A percentile compares a stretch with the other conserved stretches of the same genome.
phyloP scores from a whole-genome alignment of 495 filamentous ascomycete genomes.

The Trichoderma reesei region DNA sequence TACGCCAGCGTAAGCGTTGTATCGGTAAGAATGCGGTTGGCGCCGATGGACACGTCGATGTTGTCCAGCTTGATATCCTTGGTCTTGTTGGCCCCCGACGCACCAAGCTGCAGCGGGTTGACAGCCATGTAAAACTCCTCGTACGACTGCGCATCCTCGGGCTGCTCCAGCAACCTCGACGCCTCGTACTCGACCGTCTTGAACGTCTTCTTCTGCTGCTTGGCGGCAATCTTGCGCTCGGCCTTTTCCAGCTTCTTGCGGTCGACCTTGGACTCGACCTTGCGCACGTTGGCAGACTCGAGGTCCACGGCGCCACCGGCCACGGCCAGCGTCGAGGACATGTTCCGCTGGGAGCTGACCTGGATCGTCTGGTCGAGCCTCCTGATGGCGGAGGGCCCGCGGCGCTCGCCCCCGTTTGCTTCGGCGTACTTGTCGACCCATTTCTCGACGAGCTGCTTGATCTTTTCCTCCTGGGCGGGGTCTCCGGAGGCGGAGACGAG shows the following conservation, averaged over 20 bases:
- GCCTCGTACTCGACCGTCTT: slow-evolving; percentile 98
- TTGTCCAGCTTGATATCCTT: slow-evolving; percentile 99
- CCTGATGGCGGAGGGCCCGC: slow-evolving; percentile 64
- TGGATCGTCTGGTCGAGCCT: slow-evolving; percentile 92
- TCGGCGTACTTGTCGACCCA: slow-evolving; percentile 76
- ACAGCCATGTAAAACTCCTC: slow-evolving; percentile 99
- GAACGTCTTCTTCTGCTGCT: slow-evolving; percentile 96
- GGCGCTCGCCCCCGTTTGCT: slow-evolving; percentile 46
- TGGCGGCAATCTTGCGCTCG: slow-evolving; percentile 93
- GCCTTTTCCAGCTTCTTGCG: slow-evolving; percentile 99
- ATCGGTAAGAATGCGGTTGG: slow-evolving; percentile 79
- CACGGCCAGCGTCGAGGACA: slow-evolving; percentile 88
- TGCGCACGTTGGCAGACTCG: slow-evolving; percentile 81
- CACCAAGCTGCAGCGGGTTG: slow-evolving; percentile 85
- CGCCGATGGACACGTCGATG: slow-evolving; percentile 87
- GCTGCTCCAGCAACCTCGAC: slow-evolving; percentile 75
- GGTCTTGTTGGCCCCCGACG: slow-evolving; percentile 65
- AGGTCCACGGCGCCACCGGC: slow-evolving; percentile 78
- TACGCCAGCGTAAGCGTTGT: slow-evolving; percentile 84
- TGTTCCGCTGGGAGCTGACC: slow-evolving; percentile 85
- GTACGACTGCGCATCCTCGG: slow-evolving; percentile 81
- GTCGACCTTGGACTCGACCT: slow-evolving; percentile 95
- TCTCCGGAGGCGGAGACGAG: slow-evolving; percentile 80
- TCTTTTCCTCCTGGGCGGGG: slow-evolving; percentile 59
- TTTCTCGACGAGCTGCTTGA: slow-evolving; percentile 78